Percentiles rank a stretch among this genome's conserved stretches.
These are phyloP conservation scores for Rhododendron vialii DNA, from an alignment of 148 eudicot genomes.

Conservation along the genomic window DNA sequence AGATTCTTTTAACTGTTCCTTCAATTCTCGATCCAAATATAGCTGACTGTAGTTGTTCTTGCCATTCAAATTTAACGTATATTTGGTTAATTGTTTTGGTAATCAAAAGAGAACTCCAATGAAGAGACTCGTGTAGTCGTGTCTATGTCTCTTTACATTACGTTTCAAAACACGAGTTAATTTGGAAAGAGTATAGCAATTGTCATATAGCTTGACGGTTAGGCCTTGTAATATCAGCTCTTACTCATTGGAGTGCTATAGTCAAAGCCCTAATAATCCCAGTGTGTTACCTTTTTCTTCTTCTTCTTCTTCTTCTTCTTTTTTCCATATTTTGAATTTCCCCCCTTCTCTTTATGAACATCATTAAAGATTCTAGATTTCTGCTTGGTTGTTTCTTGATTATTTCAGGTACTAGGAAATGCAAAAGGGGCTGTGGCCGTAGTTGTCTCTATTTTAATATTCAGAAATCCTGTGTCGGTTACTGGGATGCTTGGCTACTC, in stretches of 20 bases:
- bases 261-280: not conserved
- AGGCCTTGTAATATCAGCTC: not conserved
- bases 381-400: not conserved
- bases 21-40: not conserved
- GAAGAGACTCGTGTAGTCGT: not conserved
- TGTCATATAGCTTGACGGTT: not conserved
- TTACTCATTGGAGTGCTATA: not conserved
- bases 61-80: not conserved
- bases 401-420: constrained; percentile 76
- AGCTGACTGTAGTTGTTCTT: not conserved
- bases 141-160: not conserved
- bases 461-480: constrained; percentile 81
- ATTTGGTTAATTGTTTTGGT: not conserved
- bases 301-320: too few relatives aligned
- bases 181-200: not conserved
- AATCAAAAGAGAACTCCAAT: not conserved
- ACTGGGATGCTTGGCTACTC: constrained; percentile 88
- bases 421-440: constrained; percentile 97
- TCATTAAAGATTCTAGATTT: not conserved
- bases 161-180: not conserved
- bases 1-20: not conserved
- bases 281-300: not conserved
- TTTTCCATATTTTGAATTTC: not conserved
- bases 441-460: constrained; percentile 79
- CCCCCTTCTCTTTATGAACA: not conserved